These are phyloP conservation scores for Trichosporon ovoides DNA, from an alignment of 1,284 basidiomycete genomes.

Conservation along the genomic window DNA sequence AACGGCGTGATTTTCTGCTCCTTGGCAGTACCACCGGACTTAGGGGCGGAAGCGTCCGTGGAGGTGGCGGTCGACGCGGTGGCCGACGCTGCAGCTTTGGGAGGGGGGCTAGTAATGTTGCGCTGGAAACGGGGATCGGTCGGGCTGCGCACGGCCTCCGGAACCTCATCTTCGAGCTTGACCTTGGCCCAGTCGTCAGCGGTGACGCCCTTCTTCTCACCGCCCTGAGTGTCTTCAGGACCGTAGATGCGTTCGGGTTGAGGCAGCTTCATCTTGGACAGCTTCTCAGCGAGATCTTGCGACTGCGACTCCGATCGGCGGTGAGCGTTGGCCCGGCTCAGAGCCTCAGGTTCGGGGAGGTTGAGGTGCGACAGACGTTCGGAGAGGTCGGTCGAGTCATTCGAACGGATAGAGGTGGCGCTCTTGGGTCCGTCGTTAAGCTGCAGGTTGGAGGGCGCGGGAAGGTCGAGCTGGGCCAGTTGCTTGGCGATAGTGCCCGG, in stretches of 20 bases:
- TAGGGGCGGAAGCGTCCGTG: background rate
- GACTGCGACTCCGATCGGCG: conserved; percentile 43
- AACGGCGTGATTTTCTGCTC: conserved; percentile 95
- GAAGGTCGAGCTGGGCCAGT: conserved; percentile 45
- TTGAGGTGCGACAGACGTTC: conserved; percentile 27
- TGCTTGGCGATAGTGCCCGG: conserved; percentile 45
- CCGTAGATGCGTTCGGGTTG: conserved; percentile 49
- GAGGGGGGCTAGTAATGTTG: conserved; percentile 10
- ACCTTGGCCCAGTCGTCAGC: conserved; percentile 48
- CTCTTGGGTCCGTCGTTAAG: conserved; percentile 22
- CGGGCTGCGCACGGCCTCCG: conserved; percentile 46
- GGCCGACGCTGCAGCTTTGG: conserved; percentile 21
- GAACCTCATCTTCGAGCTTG: conserved; percentile 44
- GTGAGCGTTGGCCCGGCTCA: conserved; percentile 31
- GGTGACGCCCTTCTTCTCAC: conserved; percentile 33
- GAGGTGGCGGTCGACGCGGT: conserved; percentile 4
- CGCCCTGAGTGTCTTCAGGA: conserved; percentile 31
- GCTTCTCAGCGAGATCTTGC: conserved; percentile 42
- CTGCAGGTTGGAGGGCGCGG: conserved; percentile 39
- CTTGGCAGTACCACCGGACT: conserved; percentile 18
- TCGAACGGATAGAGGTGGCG: conserved; percentile 10
- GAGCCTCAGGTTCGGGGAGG: conserved; percentile 48
- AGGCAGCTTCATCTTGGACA: conserved; percentile 47
- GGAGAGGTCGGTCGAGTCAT: conserved; percentile 19
- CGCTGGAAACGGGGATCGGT: conserved; percentile 39